Base-by-base conservation (phyloP, 257 asterid species). In the Solanum peruvianum region DNA sequence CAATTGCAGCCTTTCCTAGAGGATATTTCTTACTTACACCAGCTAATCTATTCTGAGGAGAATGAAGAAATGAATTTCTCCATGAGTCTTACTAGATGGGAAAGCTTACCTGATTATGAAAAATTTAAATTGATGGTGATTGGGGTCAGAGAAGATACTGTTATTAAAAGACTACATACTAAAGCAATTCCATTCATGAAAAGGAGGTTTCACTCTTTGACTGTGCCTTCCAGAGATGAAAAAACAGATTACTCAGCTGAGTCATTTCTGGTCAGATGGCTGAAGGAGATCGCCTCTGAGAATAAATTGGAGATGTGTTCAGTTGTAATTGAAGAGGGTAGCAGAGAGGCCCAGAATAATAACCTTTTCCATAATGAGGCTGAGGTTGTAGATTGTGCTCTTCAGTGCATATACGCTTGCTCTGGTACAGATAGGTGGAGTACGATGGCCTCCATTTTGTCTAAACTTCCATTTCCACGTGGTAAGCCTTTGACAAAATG, bases 241-340 rank as follows among this genome's bases (percentile, higher is more conserved):
- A 86, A 75, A 87, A 82, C 49, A n/a, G 70, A 39, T 62, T 88
- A 87, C 88, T 89, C 88, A 85, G 89, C 87, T 31, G 95, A 92
- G 82, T 94, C 98, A 89, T 97, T 94, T 91, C 88, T 97, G 89
- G 92, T 94, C 87, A 91, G 95, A 89, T 97, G 99, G 99, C 88
- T 97, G 90, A 94, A 93, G 89, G 99, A 95, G 92, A 90, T 93
- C 58, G 96, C 98, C 89, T 73, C 87, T 56, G 94, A 95, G 82
- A 93, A 93, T 89, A 96, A 93, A 87, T 85, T 97, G 86, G 98
- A 94, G 78, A 80, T 92, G 90, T 97, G 99, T 91, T 91, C 88
- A 85, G 88, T 90, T 66, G 89, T 95, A 89, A 89, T 96, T 91
- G 99, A 96, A 90, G 98, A 94, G 91, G 99, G 98, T 83, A 91